Base-by-base conservation (phyloP, 257 asterid genomes). In the Primulina tabacum region DNA sequence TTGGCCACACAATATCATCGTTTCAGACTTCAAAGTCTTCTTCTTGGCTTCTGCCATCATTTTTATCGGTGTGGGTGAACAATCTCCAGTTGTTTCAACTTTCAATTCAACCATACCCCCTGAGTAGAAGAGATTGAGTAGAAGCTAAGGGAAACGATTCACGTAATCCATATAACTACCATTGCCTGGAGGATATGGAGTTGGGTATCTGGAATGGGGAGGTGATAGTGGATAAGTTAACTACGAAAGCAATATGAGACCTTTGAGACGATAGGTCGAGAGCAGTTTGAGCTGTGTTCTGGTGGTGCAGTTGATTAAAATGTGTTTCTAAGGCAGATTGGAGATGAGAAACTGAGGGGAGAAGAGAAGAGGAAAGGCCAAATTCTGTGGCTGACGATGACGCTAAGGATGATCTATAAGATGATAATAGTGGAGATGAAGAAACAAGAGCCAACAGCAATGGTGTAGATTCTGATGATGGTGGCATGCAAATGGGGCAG, bases 401-500 rank as follows among this genome's bases (percentile, higher is more conserved):
- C 8, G 84, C 81, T 21, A 77, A 14, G 17, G 90, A 79, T 62
- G 90, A 90, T 73, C 87, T 74, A 18, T 82, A 57, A 16, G 93
- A 88, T 34, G 93, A 82, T 21, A 82, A 35, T 1, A 74, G 50
- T 2, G 80, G 70, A 47, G 83, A 56, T 63, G 95, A 60, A 56
- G 88, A 12, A 32, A 68, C 8, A 29, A 90, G 75, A 64, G 77
- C 67, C 6, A 83, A 84, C 60, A 85, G 88, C 79, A 92, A 76
- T 26, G 96, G 95, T 33, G 97, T 92, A 18, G 95, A 84, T 78
- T 87, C 97, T 18, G 92, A 81, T 60, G 96, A 86, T 37, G 93
- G 92, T 60, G 84, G 89, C 70, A 89, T 92, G 85, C 97, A 92
- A 12, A 92, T 86, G 1, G 97, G 96, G 62, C 97, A 92, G 75